Evolutionary conservation across 768 basidiomycete genomes (phyloP).

Genomic region (Panaeolus papilionaceus): DNA sequence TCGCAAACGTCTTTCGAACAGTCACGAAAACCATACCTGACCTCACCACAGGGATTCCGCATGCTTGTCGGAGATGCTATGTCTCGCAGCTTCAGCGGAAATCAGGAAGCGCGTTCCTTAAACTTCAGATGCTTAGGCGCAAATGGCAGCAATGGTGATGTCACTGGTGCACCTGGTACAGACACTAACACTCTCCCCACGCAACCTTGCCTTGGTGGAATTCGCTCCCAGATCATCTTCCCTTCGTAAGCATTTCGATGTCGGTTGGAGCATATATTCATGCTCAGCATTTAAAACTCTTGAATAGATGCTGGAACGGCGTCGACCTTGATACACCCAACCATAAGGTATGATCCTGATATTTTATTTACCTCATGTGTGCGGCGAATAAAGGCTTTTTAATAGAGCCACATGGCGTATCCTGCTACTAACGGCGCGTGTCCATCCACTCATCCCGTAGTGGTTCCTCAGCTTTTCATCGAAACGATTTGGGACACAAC

Average conservation of each 20-base stretch:
- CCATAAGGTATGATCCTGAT: conserved; percentile 21
- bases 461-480: conserved; percentile 26
- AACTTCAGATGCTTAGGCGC: conserved; percentile 29
- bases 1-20: conserved; percentile 9
- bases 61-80: conserved; percentile 31
- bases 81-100: conserved; percentile 22
- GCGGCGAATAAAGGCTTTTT: background rate
- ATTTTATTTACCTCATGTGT: background rate
- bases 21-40: background rate
- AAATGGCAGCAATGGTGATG: conserved; percentile 25
- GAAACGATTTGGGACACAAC: conserved; percentile 30
- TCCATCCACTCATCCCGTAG: conserved; percentile 27
- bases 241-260: conserved; percentile 21
- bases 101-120: conserved; percentile 23
- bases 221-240: conserved; percentile 30
- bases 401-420: conserved; percentile 27
- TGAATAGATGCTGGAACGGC: conserved; percentile 30
- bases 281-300: background rate
- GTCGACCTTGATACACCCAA: conserved; percentile 28
- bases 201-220: conserved; percentile 26
- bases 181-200: conserved; percentile 26
- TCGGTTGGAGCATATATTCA: background rate
- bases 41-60: conserved; percentile 27
- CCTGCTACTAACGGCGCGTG: conserved; percentile 21
- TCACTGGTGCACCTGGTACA: conserved; percentile 24